phyloP scores from a whole-genome alignment of 192 early-diverging fungal genomes.

The Spizellomyces sp. region DNA sequence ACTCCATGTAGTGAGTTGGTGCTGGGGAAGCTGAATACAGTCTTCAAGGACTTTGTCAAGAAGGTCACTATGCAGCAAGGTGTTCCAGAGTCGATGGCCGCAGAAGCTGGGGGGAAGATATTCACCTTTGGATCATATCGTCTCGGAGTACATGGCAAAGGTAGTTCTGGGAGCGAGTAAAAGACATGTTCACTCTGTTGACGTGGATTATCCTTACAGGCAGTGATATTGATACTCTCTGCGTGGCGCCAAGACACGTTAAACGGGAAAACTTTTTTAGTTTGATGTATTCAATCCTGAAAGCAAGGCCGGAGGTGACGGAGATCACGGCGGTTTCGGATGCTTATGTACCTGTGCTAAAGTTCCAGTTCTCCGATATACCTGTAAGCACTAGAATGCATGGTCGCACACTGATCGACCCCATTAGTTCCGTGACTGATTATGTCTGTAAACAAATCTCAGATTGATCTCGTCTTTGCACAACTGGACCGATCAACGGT shows the following conservation, averaged over 20 bases:
- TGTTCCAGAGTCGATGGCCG: slow-evolving; percentile 81
- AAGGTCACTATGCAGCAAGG: slow-evolving; percentile 70
- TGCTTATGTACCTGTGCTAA: slow-evolving; percentile 95
- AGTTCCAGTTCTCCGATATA: slow-evolving; percentile 89
- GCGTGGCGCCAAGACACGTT: slow-evolving; percentile 90
- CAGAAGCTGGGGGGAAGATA: slow-evolving; percentile 90
- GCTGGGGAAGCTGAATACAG: slow-evolving; percentile 79
- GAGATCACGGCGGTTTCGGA: slow-evolving; percentile 85
- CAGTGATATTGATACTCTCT: slow-evolving; percentile 98
- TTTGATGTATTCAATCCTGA: slow-evolving; percentile 84
- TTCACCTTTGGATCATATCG: slow-evolving; percentile 97
- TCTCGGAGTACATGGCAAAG: slow-evolving; percentile 90
- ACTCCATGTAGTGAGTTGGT: slow-evolving; percentile 70
- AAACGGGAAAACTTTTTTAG: slow-evolving; percentile 91
- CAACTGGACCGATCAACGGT: slow-evolving; percentile 72
- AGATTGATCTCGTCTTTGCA: slow-evolving; percentile 96
- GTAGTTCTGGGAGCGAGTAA: slow-evolving; percentile 32
- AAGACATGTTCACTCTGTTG: neutral
- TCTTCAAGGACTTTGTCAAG: slow-evolving; percentile 94
- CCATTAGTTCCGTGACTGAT: no score
- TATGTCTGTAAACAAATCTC: neutral
- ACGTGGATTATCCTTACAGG: slow-evolving; percentile 46
- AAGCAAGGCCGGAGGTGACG: slow-evolving; percentile 78
- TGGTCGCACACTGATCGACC: no score
- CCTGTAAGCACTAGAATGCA: slow-evolving; percentile 53